phyloP scores from a whole-genome alignment of 2,329 filamentous ascomycete species.

The Phialophora verrucosa region DNA sequence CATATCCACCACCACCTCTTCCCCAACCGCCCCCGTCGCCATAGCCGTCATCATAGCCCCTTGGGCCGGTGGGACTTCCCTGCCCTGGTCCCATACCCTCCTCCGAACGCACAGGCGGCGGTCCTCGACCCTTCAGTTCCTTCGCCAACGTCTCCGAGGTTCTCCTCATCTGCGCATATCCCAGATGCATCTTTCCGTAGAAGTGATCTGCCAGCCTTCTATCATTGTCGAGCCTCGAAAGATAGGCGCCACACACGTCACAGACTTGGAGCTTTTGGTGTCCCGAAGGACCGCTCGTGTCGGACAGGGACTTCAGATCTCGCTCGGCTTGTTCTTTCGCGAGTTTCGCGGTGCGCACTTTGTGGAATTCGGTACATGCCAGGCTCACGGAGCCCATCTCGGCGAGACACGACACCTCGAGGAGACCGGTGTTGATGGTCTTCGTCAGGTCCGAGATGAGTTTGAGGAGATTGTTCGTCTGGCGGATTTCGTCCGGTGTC shows the following conservation, averaged over 20 bases:
- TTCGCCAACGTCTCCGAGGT: conserved; percentile 85
- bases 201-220: conserved; percentile 94
- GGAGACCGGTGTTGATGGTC: conserved; percentile 78
- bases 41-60: conserved; percentile 57
- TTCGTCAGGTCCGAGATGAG: conserved; percentile 79
- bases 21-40: conserved; percentile 59
- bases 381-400: conserved; percentile 79
- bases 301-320: conserved; percentile 86
- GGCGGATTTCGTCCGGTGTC: conserved; percentile 86
- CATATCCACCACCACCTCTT: conserved; percentile 56
- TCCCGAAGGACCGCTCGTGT: conserved; percentile 89
- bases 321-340: conserved; percentile 83
- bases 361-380: conserved; percentile 86
- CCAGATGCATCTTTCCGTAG: conserved; percentile 98
- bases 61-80: conserved; percentile 43
- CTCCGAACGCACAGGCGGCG: conserved; percentile 60
- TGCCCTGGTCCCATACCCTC: conserved; percentile 41
- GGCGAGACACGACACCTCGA: conserved; percentile 84
- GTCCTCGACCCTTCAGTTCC: conserved; percentile 76
- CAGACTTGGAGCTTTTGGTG: conserved; percentile 99
- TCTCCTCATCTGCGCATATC: conserved; percentile 97
- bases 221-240: conserved; percentile 92
- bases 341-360: conserved; percentile 78
- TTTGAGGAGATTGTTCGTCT: conserved; percentile 89
- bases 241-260: conserved; percentile 95